Evolutionary conservation across 1,284 basidiomycete genomes (phyloP).

Genomic region (Ceratobasidium sp.): DNA sequence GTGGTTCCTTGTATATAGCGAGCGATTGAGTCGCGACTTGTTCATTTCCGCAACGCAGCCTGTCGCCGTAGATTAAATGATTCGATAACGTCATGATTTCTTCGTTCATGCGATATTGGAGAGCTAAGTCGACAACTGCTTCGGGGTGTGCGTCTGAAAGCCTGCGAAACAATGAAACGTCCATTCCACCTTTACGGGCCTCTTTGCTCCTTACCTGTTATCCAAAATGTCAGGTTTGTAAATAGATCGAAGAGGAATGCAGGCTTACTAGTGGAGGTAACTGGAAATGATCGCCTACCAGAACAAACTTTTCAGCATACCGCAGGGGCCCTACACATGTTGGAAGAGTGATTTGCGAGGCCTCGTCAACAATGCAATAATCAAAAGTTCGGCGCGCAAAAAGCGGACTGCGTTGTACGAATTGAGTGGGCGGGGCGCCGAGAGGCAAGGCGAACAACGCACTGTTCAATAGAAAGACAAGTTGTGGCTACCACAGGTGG

Average conservation of each 20-base stretch:
- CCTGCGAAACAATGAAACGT: conserved; percentile 90
- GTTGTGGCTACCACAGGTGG: conserved; percentile 97
- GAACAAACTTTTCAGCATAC: conserved; percentile 90
- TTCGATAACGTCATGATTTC: conserved; percentile 98
- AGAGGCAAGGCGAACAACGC: conserved; percentile 57
- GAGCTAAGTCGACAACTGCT: conserved; percentile 84
- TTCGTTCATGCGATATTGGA: conserved; percentile 97
- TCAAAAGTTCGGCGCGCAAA: conserved; percentile 91
- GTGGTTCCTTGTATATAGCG: conserved; percentile 65
- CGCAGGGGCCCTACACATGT: conserved; percentile 95
- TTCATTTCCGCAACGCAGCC: conserved; percentile 84
- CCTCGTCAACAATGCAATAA: conserved; percentile 98
- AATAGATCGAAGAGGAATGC: neutral
- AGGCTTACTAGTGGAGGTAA: conserved; percentile 87
- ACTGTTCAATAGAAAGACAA: conserved; percentile 94
- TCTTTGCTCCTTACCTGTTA: conserved; percentile 81
- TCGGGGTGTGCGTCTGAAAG: conserved; percentile 89
- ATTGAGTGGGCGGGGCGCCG: neutral
- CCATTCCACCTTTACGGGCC: conserved; percentile 88
- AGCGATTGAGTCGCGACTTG: conserved; percentile 75
- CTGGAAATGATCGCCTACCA: conserved; percentile 98
- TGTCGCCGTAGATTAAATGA: conserved; percentile 85
- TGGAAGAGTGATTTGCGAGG: conserved; percentile 96
- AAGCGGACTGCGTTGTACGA: conserved; percentile 71
- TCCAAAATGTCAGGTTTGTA: neutral